These are phyloP conservation scores for Gleditsia sinensis DNA, from an alignment of 306 rosid genomes.

Conservation along the genomic window DNA sequence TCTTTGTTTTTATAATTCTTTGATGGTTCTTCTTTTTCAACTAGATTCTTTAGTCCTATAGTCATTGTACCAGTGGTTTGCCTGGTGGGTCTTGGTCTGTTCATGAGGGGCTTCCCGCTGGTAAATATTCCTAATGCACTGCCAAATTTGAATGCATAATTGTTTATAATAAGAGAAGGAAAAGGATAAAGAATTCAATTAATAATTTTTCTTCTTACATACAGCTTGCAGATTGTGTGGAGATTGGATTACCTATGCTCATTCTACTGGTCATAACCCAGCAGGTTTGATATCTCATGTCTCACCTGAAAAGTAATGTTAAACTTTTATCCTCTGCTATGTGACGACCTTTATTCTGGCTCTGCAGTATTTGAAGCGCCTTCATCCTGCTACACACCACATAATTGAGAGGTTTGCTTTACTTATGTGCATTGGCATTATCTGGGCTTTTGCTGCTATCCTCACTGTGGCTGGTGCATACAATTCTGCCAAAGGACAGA, in stretches of 20 bases:
- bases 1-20: slow-evolving; percentile 3
- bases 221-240: slow-evolving; percentile 74
- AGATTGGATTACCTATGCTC: slow-evolving; percentile 85
- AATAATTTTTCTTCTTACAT: slow-evolving; percentile 10
- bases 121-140: slow-evolving; percentile 48
- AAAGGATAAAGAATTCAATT: slow-evolving; percentile 19
- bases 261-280: slow-evolving; percentile 71
- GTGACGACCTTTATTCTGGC: not conserved
- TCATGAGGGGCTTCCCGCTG: slow-evolving; percentile 81
- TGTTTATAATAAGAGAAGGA: not conserved
- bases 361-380: slow-evolving; percentile 61
- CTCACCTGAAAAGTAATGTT: not conserved
- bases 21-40: slow-evolving; percentile 24
- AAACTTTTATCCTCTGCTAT: not conserved
- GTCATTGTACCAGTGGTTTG: slow-evolving; percentile 74
- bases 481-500: slow-evolving; percentile 50
- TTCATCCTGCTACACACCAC: slow-evolving; percentile 38
- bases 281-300: slow-evolving; percentile 61
- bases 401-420: slow-evolving; percentile 69
- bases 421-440: slow-evolving; percentile 63
- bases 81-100: slow-evolving; percentile 85
- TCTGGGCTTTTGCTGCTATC: slow-evolving; percentile 90
- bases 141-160: slow-evolving; percentile 5
- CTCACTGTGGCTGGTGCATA: slow-evolving; percentile 91
- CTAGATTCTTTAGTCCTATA: slow-evolving; percentile 77